A percentile compares a stretch with the other conserved stretches of the same genome.
Evolutionary conservation across 2,329 filamentous ascomycete species (phyloP).

Genomic region (Neofusicoccum cordaticola): DNA sequence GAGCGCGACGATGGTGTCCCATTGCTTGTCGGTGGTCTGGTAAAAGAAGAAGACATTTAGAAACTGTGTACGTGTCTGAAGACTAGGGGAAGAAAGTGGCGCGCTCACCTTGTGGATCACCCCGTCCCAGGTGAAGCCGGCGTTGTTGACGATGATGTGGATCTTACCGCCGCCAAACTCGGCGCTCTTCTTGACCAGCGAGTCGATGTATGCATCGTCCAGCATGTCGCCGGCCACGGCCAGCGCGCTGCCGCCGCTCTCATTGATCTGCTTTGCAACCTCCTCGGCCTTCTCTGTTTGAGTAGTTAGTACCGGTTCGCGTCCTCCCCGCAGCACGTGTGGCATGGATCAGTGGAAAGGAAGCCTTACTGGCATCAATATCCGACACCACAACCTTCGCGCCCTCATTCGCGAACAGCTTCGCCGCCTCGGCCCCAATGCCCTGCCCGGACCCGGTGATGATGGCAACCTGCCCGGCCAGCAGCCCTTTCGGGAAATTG

Average conservation of each 20-base stretch:
- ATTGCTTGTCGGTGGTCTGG: constrained; percentile 81
- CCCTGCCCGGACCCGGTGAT: constrained; percentile 85
- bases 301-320: background rate
- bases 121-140: constrained; percentile 89
- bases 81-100: background rate
- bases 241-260: constrained; percentile 64
- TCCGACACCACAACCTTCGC: constrained; percentile 81
- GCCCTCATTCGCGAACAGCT: constrained; percentile 82
- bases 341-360: too few species aligned
- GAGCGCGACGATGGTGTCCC: constrained; percentile 80
- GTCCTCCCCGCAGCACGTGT: too few species aligned
- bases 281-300: constrained; percentile 63
- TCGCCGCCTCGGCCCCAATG: constrained; percentile 80
- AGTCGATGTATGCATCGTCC: constrained; percentile 65
- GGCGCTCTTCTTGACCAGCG: constrained; percentile 70
- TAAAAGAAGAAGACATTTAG: background rate
- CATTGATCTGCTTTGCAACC: constrained; percentile 69
- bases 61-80: background rate
- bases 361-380: constrained; percentile 65
- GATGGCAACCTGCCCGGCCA: constrained; percentile 78
- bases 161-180: constrained; percentile 85
- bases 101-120: constrained; percentile 70
- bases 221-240: constrained; percentile 76
- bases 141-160: constrained; percentile 88
- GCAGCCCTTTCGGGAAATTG: constrained; percentile 76